Conservation (phyloP, 2,329 filamentous ascomycete species). For the Xylaria sp. region DNA sequence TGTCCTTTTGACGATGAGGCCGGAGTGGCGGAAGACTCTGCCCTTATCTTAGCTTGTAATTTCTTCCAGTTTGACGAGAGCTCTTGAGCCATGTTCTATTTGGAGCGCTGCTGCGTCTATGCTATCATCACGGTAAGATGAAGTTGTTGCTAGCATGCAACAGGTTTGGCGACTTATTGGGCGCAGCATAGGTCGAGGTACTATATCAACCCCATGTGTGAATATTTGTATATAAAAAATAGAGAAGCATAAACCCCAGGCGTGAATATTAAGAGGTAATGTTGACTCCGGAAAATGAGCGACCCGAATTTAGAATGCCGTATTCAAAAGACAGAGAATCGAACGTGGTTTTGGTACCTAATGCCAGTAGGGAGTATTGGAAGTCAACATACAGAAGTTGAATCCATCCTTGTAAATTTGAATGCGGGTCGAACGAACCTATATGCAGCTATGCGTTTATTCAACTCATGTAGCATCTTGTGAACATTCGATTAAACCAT, state of each 20-base stretch:
- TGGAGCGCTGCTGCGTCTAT: constrained; percentile 1
- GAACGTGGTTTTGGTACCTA: not conserved
- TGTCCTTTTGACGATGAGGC: constrained; percentile 26
- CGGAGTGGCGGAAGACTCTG: constrained; percentile 52
- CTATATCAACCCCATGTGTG: not conserved
- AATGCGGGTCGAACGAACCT: not conserved
- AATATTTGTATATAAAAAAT: not conserved
- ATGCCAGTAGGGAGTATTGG: not conserved
- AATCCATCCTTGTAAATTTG: not conserved
- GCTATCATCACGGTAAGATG: constrained; percentile 11
- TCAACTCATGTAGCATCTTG: not conserved
- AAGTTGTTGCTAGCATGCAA: not conserved
- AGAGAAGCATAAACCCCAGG: not conserved
- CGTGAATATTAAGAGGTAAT: not conserved
- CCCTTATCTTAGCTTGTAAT: constrained; percentile 71
- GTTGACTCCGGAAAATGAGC: not conserved
- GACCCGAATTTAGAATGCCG: not conserved
- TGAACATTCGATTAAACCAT: not conserved
- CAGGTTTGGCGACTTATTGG: constrained; percentile 5
- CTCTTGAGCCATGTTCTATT: constrained; percentile 54
- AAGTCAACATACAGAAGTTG: not conserved
- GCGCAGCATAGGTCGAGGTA: not conserved
- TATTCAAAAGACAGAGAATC: not conserved
- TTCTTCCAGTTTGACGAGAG: constrained; percentile 82
- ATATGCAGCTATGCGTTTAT: not conserved